phyloP scores from a whole-genome alignment of 192 early-diverging fungal species.

The Podila epicladia region DNA sequence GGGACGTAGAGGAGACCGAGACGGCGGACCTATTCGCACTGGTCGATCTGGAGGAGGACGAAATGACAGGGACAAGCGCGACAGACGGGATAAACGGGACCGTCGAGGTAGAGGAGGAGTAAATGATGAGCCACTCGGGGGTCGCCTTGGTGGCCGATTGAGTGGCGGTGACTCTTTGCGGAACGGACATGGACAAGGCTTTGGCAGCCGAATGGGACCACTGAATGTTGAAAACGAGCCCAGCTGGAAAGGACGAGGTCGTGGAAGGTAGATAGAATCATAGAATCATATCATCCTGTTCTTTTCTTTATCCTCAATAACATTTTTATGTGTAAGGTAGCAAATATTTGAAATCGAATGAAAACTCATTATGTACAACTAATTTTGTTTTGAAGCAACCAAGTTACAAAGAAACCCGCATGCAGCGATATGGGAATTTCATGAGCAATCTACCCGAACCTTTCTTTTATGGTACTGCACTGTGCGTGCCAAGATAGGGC shows the following conservation, averaged over 20 bases:
- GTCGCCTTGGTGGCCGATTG: conserved; percentile 20
- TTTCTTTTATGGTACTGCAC: no score
- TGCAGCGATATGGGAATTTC: no score
- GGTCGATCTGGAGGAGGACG: not conserved
- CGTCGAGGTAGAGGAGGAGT: no score
- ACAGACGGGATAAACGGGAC: not conserved
- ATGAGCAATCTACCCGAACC: no score
- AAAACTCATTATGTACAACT: no score
- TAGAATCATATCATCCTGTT: not conserved
- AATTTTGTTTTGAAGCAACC: no score
- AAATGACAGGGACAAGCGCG: not conserved
- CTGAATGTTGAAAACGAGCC: conserved; percentile 22
- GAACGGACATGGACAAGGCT: conserved; percentile 26
- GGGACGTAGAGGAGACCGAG: conserved; percentile 11
- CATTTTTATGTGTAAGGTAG: no score
- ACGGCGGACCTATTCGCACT: not conserved
- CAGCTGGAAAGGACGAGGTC: conserved; percentile 40
- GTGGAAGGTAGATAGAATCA: conserved; percentile 16
- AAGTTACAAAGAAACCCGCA: no score
- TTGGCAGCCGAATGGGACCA: not conserved
- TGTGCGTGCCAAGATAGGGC: no score
- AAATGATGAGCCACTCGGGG: not conserved
- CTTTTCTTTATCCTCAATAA: no score
- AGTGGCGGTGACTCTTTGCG: conserved; percentile 8
- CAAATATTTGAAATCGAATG: no score